Evolutionary conservation across 257 asterid genomes (phyloP).

Genomic region (Nicotiana undulata): DNA sequence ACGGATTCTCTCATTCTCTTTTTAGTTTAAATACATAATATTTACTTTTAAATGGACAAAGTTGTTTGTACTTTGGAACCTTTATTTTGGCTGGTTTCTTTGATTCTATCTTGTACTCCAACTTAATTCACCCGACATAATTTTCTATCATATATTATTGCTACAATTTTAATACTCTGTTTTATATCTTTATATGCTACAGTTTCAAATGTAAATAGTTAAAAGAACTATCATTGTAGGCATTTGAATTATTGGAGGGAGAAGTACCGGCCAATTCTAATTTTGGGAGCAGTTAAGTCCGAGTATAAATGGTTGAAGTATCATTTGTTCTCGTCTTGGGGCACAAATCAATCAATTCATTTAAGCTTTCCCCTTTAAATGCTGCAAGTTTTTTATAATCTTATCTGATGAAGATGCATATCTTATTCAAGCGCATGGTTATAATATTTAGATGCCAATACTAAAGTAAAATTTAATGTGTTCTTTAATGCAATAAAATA

Average conservation of each 20-base stretch:
- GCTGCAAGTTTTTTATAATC: background rate
- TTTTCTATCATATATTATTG: too few relatives aligned
- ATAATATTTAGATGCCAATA: background rate
- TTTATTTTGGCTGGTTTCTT: too few relatives aligned
- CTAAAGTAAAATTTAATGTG: background rate
- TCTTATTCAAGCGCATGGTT: background rate
- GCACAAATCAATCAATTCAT: background rate
- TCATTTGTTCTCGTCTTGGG: background rate
- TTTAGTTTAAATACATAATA: too few relatives aligned
- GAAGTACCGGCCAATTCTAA: background rate
- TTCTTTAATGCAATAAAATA: background rate
- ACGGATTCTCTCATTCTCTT: too few relatives aligned
- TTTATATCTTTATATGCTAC: too few relatives aligned
- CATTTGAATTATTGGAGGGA: background rate
- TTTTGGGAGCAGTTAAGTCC: background rate
- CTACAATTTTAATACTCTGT: too few relatives aligned
- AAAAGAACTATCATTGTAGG: too few relatives aligned
- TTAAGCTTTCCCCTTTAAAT: background rate
- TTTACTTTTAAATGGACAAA: too few relatives aligned
- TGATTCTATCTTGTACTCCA: too few relatives aligned
- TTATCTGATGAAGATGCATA: background rate
- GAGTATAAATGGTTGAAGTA: background rate
- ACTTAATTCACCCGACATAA: too few relatives aligned
- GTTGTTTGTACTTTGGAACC: too few relatives aligned
- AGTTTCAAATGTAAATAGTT: too few relatives aligned